A percentile compares a stretch with the other conserved stretches of the same genome.
These are phyloP conservation scores for Coniochaeta hoffmannii DNA, from an alignment of 2,329 filamentous ascomycete genomes.

Conservation along the genomic window DNA sequence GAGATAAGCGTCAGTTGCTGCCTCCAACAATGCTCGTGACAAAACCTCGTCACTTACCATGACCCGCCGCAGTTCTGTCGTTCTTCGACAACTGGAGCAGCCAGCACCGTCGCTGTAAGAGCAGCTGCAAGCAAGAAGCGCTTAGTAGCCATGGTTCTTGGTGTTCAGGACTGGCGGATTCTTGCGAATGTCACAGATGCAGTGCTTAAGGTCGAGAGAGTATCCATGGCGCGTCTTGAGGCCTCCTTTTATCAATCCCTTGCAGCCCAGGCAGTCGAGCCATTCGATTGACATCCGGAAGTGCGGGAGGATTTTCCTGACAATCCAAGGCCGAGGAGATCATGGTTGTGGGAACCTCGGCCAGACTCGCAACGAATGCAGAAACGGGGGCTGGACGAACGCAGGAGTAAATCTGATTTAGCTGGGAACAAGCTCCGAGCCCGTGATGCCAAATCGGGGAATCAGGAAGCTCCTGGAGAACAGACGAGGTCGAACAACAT, in stretches of 20 bases:
- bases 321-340: background rate
- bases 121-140: slow-evolving; percentile 23
- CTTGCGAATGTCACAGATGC: slow-evolving; percentile 2
- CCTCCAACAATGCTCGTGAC: background rate
- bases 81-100: slow-evolving; percentile 32
- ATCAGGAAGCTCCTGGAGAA: no score
- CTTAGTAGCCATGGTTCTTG: slow-evolving; percentile 17
- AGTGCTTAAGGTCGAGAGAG: background rate
- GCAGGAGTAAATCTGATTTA: background rate
- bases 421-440: background rate
- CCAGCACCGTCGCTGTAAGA: slow-evolving; percentile 28
- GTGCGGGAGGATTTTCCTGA: background rate
- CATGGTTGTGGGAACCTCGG: background rate
- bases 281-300: background rate
- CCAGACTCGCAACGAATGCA: background rate
- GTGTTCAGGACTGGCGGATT: background rate
- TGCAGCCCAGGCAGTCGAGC: background rate
- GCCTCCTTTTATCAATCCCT: background rate
- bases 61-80: slow-evolving; percentile 27
- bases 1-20: background rate
- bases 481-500: no score
- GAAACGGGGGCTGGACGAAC: background rate
- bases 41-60: background rate
- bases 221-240: background rate
- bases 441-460: background rate